A percentile compares a stretch with the other conserved stretches of the same genome.
Evolutionary conservation across 495 filamentous ascomycete genomes (phyloP).

Genomic region (Aspergillus homomorphus): DNA sequence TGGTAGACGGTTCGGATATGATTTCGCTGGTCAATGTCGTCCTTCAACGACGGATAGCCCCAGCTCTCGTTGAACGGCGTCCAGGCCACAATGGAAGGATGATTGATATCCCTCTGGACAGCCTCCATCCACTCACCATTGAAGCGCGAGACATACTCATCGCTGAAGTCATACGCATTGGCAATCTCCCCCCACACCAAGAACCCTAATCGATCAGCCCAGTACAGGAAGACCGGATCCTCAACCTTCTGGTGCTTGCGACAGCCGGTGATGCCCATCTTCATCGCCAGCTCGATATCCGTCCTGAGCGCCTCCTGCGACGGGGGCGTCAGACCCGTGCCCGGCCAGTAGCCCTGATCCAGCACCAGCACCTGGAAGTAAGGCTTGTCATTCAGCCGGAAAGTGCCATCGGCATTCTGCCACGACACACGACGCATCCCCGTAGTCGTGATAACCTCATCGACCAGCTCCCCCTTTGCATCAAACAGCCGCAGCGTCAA

Average conservation of each 20-base stretch:
- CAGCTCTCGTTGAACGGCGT: constrained; percentile 62
- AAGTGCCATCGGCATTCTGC: constrained; percentile 36
- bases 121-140: constrained; percentile 55
- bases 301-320: constrained; percentile 30
- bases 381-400: constrained; percentile 37
- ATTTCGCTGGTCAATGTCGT: constrained; percentile 52
- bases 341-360: constrained; percentile 41
- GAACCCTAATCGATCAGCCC: constrained; percentile 40
- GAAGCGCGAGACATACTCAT: constrained; percentile 51
- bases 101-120: constrained; percentile 57
- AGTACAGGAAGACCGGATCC: constrained; percentile 36
- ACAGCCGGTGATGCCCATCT: constrained; percentile 36
- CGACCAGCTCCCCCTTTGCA: constrained; percentile 16
- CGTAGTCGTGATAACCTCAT: constrained; percentile 31
- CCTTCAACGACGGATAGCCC: constrained; percentile 52
- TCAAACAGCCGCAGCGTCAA: constrained; percentile 28
- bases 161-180: constrained; percentile 47
- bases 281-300: constrained; percentile 33
- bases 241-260: constrained; percentile 45
- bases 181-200: constrained; percentile 43
- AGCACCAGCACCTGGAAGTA: constrained; percentile 38
- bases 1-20: constrained; percentile 58
- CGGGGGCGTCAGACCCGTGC: constrained; percentile 39
- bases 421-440: constrained; percentile 39
- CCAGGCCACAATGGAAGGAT: constrained; percentile 59